These are phyloP conservation scores for Pugionium dolabratum DNA, from an alignment of 345 rosid species.

Conservation along the genomic window DNA sequence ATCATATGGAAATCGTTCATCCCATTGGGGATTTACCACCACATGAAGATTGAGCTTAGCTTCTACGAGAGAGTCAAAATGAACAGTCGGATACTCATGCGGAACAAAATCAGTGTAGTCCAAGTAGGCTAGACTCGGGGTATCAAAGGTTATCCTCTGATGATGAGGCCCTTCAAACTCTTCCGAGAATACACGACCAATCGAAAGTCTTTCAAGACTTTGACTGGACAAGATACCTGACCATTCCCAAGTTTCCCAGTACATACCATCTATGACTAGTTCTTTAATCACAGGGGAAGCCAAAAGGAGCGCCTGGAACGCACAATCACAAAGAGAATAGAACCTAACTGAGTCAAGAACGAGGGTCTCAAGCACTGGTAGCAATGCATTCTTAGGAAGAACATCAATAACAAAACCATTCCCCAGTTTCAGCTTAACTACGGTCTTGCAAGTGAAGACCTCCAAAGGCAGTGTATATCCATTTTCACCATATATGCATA, in stretches of 20 bases:
- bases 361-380: background rate
- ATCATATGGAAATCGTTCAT: background rate
- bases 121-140: background rate
- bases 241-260: conserved; percentile 1
- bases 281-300: conserved; percentile 1
- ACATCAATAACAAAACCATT: background rate
- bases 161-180: background rate
- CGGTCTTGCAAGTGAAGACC: background rate
- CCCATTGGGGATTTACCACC: background rate
- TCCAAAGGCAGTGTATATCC: background rate
- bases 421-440: background rate
- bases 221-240: background rate
- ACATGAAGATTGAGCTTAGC: background rate
- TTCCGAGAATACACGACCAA: background rate
- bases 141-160: background rate
- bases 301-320: background rate
- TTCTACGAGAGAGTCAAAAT: background rate
- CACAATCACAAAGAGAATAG: background rate
- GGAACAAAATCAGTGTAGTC: background rate
- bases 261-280: background rate
- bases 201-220: background rate
- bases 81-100: background rate
- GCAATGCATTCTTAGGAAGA: background rate
- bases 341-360: background rate
- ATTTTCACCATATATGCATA: background rate